Conservation (phyloP, 2,329 filamentous ascomycete genomes). For the Orbilia blumenaviensis region DNA sequence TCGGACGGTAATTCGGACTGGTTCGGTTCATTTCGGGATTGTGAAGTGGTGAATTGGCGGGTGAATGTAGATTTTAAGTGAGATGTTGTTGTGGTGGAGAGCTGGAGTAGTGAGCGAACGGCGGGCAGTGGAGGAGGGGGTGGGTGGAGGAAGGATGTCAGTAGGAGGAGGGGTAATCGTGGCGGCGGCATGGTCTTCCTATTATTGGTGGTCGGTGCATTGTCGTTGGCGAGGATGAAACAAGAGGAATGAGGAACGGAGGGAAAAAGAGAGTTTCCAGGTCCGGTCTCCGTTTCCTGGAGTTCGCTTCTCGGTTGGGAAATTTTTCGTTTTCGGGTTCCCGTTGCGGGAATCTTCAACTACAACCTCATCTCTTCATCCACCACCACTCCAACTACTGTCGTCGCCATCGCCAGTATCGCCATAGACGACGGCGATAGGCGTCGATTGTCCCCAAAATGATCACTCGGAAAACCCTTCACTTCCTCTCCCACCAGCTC, state of each 20-base stretch:
- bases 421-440: background rate
- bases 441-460: constrained; percentile 12
- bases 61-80: background rate
- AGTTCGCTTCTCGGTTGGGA: no score
- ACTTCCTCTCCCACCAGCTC: constrained; percentile 50
- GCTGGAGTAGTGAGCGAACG: background rate
- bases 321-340: constrained; percentile 34
- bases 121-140: background rate
- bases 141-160: background rate
- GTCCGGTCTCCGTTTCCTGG: no score
- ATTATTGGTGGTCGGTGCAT: constrained; percentile 23
- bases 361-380: constrained; percentile 5
- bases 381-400: background rate
- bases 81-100: background rate
- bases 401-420: background rate
- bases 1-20: constrained; percentile 64
- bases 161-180: constrained; percentile 45
- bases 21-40: background rate
- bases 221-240: background rate
- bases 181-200: constrained; percentile 49
- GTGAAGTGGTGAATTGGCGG: constrained; percentile 32
- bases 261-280: background rate
- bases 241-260: background rate
- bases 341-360: background rate
- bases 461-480: constrained; percentile 51